Evolutionary conservation across 495 filamentous ascomycete species (phyloP), one percentile per base, ranked within the genome.

Genomic region (Hyphodiscus hymeniophilus): DNA sequence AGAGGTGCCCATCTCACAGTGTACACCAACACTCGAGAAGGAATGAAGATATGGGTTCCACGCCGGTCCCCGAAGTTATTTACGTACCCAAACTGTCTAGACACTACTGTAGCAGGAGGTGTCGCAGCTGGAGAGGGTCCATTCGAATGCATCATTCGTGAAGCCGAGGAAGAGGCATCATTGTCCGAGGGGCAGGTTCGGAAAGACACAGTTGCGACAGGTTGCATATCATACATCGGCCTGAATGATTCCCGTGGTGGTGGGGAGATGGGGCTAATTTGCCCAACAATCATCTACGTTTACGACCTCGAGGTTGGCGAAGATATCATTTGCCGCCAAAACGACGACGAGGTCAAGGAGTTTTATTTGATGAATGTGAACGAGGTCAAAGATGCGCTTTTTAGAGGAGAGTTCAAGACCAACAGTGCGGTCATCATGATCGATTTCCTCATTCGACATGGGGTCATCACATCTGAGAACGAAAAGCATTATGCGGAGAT

Each of bases 381-480:
- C 0, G 65, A 80, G 20, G 66, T 81, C 1, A 59, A 63, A 40
- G 47, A 45, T 17, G 68, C 67, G 0, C 51, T 82, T 46, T 31
- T 56, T 22, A 46, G 47, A 2, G 60, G 64, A 12, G 67, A 75
- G 59, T 82, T 82, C 58, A 81, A 79, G 58, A 64, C 70, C 1
- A 74, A 73, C 50, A 67, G 68, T 48, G 71, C 66, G 10, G 51
- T 69, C 4, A 70, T 75, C 26, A 46, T 75, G 38, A 53, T 81
- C 11, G 72, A 74, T 30, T 78, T 78, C 57, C 69, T 81, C 18
- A 63, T 81, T 26, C 52, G 72, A 26, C 76, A 80, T 59, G 73
- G 76, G 0, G 47, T 77, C 23, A 60, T 81, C 8, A 75, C 54
- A 1, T 45, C 62, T 0, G 72, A 76, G 44, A 69, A 71, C 18